These are phyloP conservation scores for Prunus mongolica DNA, from an alignment of 306 rosid genomes.

Conservation along the genomic window DNA sequence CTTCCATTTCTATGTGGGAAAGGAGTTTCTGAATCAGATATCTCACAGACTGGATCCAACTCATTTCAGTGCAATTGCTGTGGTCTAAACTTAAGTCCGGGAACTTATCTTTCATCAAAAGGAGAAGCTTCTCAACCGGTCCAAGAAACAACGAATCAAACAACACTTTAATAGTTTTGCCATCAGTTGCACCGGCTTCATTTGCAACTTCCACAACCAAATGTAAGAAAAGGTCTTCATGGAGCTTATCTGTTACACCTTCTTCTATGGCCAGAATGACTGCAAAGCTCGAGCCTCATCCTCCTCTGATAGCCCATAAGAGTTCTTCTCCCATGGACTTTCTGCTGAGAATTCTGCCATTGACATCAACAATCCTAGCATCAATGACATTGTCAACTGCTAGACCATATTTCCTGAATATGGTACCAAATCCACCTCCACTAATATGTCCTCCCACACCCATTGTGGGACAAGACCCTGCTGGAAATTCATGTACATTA, in stretches of 20 bases:
- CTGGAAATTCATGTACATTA: slow-evolving; percentile 27
- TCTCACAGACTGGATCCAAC: slow-evolving; percentile 64
- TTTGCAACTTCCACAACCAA: slow-evolving; percentile 35
- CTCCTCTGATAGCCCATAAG: slow-evolving; percentile 74
- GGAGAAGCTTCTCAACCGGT: slow-evolving; percentile 31
- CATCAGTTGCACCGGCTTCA: slow-evolving; percentile 15
- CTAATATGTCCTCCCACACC: slow-evolving; percentile 29
- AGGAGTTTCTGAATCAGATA: slow-evolving; percentile 49
- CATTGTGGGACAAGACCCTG: slow-evolving; percentile 27
- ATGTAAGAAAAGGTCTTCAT: slow-evolving; percentile 48
- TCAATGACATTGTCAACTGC: slow-evolving; percentile 37
- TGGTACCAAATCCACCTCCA: slow-evolving; percentile 22
- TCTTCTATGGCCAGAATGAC: slow-evolving; percentile 42
- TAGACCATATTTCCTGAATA: slow-evolving; percentile 50
- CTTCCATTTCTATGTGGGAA: slow-evolving; percentile 74
- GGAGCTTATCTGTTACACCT: slow-evolving; percentile 43
- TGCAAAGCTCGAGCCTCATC: slow-evolving; percentile 68
- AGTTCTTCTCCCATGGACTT: slow-evolving; percentile 65
- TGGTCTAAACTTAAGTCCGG: slow-evolving; percentile 35
- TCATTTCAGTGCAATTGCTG: slow-evolving; percentile 49
- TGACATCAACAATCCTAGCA: slow-evolving; percentile 34
- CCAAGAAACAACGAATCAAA: slow-evolving; percentile 60
- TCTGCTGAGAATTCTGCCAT: slow-evolving; percentile 50
- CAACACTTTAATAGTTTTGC: slow-evolving; percentile 38
- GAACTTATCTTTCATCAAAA: slow-evolving; percentile 38